Percentiles rank a stretch among this genome's conserved stretches.
These are phyloP conservation scores for Chaetoceros tenuissimus DNA, from an alignment of 108 stramenopile genomes.

Conservation along the genomic window DNA sequence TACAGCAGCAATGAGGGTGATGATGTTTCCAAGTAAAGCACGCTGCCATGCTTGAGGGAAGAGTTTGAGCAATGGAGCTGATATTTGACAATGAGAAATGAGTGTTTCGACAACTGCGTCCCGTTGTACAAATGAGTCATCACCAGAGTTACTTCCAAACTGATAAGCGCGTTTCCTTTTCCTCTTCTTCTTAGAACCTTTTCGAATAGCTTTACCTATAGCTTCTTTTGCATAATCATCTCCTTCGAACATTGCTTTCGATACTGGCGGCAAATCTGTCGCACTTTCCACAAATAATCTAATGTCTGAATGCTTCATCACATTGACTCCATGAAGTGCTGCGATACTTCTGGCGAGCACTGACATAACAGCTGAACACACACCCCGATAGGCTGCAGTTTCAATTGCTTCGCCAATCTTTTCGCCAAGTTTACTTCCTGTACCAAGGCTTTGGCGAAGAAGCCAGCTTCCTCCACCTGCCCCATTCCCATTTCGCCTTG, in stretches of 20 bases:
- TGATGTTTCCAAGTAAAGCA: conserved; percentile 77
- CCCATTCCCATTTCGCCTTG: conserved; percentile 14
- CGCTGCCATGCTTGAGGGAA: conserved; percentile 86
- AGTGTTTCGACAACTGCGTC: conserved; percentile 82
- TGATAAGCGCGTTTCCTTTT: conserved; percentile 11
- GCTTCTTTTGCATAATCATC: conserved; percentile 53
- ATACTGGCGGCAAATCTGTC: conserved; percentile 66
- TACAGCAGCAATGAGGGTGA: conserved; percentile 65
- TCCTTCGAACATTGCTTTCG: conserved; percentile 27
- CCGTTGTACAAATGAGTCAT: conserved; percentile 67
- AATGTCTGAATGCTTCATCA: conserved; percentile 82
- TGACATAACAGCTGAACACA: conserved; percentile 61
- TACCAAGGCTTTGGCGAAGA: conserved; percentile 60
- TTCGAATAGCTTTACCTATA: conserved; percentile 53
- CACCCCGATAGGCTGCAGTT: conserved; percentile 74
- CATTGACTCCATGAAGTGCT: conserved; percentile 71
- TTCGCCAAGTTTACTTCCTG: conserved; percentile 67
- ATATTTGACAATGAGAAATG: conserved; percentile 79
- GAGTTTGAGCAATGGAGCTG: conserved; percentile 74
- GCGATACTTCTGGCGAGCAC: conserved; percentile 60
- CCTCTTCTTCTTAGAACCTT: conserved; percentile 30
- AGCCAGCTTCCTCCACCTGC: conserved; percentile 81
- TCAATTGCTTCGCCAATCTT: conserved; percentile 79
- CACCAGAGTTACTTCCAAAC: conserved; percentile 4
- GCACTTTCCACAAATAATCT: conserved; percentile 59